Conservation (phyloP, 2,329 filamentous ascomycete species). For the Alternaria alternata region DNA sequence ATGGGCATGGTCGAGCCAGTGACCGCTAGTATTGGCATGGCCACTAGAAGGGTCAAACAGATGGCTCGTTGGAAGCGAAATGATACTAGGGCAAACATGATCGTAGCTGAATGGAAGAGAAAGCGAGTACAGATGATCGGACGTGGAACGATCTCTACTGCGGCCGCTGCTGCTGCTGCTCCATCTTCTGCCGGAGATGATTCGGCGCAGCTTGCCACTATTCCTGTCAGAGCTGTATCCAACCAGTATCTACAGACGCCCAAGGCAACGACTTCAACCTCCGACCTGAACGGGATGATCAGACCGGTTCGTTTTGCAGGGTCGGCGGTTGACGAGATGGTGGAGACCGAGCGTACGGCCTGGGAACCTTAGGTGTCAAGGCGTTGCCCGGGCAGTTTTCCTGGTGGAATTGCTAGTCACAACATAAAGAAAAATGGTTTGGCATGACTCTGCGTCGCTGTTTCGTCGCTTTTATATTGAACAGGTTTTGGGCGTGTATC, state of each 20-base stretch:
- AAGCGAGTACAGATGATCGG: not conserved
- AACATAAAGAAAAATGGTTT: not conserved
- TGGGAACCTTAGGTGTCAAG: not conserved
- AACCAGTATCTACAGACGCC: not conserved
- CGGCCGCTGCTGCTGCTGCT: not conserved
- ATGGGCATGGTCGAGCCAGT: slow-evolving; percentile 11
- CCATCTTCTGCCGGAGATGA: not conserved
- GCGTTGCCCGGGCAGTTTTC: not conserved
- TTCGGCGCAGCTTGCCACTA: not conserved
- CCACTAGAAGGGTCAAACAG: slow-evolving; percentile 12
- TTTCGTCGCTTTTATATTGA: not conserved
- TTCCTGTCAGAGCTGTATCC: not conserved
- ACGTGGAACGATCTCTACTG: not conserved
- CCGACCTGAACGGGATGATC: slow-evolving; percentile 4
- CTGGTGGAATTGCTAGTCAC: not conserved
- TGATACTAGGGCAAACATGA: not conserved
- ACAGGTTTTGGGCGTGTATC: not conserved
- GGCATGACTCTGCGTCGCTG: not conserved
- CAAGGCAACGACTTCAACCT: not conserved
- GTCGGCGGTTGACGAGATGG: slow-evolving; percentile 10
- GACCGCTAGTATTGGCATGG: slow-evolving; percentile 3
- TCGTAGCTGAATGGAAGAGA: not conserved
- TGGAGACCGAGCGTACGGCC: slow-evolving; percentile 3
- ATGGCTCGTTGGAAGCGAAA: slow-evolving; percentile 1
- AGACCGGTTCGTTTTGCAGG: slow-evolving; percentile 9